Conservation (phyloP, 1,139 yeast genomes). For the Debaryomyces nepalensis region DNA sequence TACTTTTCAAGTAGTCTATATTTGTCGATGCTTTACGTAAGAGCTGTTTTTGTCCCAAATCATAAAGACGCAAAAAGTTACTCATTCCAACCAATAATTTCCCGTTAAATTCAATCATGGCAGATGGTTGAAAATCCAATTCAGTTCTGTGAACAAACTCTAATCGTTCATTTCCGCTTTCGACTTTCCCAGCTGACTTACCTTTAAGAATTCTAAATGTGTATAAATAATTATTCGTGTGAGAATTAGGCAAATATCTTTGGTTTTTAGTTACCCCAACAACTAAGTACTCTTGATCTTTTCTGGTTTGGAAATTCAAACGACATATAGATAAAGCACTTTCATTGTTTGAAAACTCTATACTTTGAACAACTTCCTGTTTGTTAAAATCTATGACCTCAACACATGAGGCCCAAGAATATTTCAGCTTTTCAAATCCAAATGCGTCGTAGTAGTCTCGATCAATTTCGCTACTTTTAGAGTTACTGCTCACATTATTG, state of each 20-base stretch:
- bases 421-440: slow-evolving; percentile 37
- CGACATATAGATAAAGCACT: slow-evolving; percentile 37
- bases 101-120: slow-evolving; percentile 63
- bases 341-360: slow-evolving; percentile 48
- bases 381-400: slow-evolving; percentile 51
- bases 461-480: slow-evolving; percentile 19
- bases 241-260: slow-evolving; percentile 38
- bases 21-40: slow-evolving; percentile 62
- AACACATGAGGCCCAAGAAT: slow-evolving; percentile 56
- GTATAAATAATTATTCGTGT: slow-evolving; percentile 40
- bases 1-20: slow-evolving; percentile 43
- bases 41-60: slow-evolving; percentile 78
- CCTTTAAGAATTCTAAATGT: slow-evolving; percentile 42
- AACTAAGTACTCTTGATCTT: slow-evolving; percentile 41
- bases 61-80: slow-evolving; percentile 62
- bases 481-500: background rate
- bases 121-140: slow-evolving; percentile 52
- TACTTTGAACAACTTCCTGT: slow-evolving; percentile 41
- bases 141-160: slow-evolving; percentile 65
- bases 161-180: slow-evolving; percentile 35
- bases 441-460: slow-evolving; percentile 41
- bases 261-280: slow-evolving; percentile 53
- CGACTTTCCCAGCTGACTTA: background rate
- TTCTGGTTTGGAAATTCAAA: slow-evolving; percentile 19
- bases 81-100: slow-evolving; percentile 64